Evolutionary conservation across 225 moss, liverwort and hornwort genomes (phyloP).

Genomic region (Rhytidiadelphus loreus): DNA sequence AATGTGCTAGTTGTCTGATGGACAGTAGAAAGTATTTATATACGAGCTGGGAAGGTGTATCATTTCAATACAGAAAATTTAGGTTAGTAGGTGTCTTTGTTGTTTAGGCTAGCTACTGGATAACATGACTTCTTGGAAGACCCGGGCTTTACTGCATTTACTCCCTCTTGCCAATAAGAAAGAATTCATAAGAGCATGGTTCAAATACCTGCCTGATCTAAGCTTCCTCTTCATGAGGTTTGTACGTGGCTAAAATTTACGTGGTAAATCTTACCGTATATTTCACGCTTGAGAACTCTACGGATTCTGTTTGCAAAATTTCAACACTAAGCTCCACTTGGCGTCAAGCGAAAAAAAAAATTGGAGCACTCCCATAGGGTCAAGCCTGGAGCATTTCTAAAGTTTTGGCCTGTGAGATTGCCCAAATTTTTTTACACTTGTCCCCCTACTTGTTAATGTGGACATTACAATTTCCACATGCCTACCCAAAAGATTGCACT

Average conservation of each 20-base stretch:
- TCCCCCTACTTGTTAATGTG: not conserved
- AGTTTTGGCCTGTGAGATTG: not conserved
- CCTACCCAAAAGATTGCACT: not conserved
- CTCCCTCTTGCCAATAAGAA: not conserved
- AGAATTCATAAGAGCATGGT: not conserved
- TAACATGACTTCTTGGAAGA: not conserved
- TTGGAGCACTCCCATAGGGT: not conserved
- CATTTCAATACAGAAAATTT: not conserved
- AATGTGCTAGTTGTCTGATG: slow-evolving; percentile 70
- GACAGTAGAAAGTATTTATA: not conserved
- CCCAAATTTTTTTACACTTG: not conserved
- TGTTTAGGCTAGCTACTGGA: not conserved
- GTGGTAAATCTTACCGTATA: not conserved
- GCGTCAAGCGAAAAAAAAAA: not conserved
- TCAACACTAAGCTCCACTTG: not conserved
- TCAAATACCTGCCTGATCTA: not conserved
- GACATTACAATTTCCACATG: not conserved
- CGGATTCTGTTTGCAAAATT: not conserved
- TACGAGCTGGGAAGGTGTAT: not conserved
- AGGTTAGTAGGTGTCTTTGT: not conserved
- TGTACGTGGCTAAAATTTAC: not conserved
- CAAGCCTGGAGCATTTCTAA: not conserved
- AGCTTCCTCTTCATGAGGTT: not conserved
- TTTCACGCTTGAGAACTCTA: not conserved
- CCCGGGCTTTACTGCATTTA: not conserved